Evolutionary conservation across 331 rosid genomes (phyloP).

Genomic region (Acacia concinna): DNA sequence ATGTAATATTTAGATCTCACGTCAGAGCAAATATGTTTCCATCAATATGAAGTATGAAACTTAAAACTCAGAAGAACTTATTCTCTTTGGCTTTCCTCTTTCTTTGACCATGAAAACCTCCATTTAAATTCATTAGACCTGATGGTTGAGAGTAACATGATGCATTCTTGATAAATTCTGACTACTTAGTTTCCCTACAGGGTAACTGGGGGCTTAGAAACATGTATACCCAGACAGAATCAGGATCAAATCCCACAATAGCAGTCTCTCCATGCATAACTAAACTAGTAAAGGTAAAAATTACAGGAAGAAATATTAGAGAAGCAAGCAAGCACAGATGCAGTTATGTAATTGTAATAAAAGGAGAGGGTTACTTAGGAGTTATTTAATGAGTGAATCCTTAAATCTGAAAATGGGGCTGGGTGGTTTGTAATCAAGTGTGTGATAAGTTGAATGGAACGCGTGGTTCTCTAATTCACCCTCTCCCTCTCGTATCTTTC

Average conservation of each 20-base stretch:
- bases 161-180: neutral
- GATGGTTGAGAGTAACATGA: neutral
- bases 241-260: constrained; percentile 1
- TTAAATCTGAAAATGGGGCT: neutral
- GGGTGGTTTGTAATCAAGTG: neutral
- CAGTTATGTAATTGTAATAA: neutral
- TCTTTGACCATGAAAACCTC: neutral
- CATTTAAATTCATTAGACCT: constrained; percentile 12
- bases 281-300: constrained; percentile 4
- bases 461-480: neutral
- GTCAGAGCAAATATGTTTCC: neutral
- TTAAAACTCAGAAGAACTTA: constrained; percentile 10
- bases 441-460: neutral
- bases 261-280: constrained; percentile 11
- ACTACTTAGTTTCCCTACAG: neutral
- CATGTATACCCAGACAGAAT: neutral
- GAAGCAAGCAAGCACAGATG: constrained; percentile 14
- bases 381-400: neutral
- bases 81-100: neutral
- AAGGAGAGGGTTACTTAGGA: neutral
- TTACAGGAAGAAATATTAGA: neutral
- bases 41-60: neutral
- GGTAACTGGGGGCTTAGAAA: neutral
- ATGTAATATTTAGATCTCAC: neutral
- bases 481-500: neutral